phyloP scores from a whole-genome alignment of 306 rosid species.

The Nissolia schottii region DNA sequence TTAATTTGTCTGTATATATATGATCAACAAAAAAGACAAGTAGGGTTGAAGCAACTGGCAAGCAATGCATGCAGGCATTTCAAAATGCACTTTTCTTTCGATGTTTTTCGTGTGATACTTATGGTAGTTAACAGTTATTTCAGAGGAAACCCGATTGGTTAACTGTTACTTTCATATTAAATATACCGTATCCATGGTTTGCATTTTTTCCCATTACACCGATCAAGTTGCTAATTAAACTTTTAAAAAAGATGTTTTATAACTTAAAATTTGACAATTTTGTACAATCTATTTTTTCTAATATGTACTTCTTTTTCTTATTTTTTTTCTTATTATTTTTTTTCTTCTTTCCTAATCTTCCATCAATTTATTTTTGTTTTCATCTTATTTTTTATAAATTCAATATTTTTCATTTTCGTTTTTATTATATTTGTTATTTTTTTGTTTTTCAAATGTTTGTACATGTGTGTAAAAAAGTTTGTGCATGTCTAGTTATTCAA shows the following conservation, averaged over 20 bases:
- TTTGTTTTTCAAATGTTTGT: no score
- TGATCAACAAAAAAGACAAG: constrained; percentile 17
- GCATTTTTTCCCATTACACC: neutral
- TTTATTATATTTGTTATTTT: no score
- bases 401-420: no score
- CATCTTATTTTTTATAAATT: no score
- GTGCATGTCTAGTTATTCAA: neutral
- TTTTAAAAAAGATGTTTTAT: no score
- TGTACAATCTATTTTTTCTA: no score
- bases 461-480: no score
- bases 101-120: neutral
- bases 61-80: constrained; percentile 29
- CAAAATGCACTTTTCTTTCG: neutral
- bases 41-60: constrained; percentile 12
- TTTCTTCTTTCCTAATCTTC: no score
- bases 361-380: no score
- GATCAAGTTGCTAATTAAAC: neutral
- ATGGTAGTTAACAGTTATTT: constrained; percentile 14
- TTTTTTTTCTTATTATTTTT: no score
- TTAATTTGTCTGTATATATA: neutral
- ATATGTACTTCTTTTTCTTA: no score
- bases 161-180: constrained; percentile 8
- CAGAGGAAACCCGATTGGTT: neutral
- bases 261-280: no score
- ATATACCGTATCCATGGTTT: neutral